Percentiles rank a stretch among this genome's conserved stretches.
Evolutionary conservation across 148 eudicot species (phyloP).

Genomic region (Rhododendron molle): DNA sequence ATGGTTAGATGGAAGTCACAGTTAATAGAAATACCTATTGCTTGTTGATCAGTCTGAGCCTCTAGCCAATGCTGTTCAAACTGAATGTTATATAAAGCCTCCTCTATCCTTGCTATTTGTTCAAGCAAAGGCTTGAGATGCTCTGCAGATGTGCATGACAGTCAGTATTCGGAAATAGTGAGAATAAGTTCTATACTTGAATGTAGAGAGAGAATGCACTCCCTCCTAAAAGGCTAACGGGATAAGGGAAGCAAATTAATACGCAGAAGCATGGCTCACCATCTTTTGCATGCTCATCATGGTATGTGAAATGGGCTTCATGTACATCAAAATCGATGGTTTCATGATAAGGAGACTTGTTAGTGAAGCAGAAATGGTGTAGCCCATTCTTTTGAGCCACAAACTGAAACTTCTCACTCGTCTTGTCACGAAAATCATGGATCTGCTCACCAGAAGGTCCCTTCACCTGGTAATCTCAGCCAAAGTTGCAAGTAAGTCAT

Average conservation of each 20-base stretch:
- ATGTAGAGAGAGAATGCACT: no score
- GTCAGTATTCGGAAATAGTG: neutral
- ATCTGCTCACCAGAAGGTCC: conserved; percentile 76
- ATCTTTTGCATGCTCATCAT: conserved; percentile 90
- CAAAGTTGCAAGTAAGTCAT: conserved; percentile 8
- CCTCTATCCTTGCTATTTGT: conserved; percentile 72
- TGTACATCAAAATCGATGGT: conserved; percentile 89
- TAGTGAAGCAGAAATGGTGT: conserved; percentile 81
- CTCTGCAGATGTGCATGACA: conserved; percentile 42
- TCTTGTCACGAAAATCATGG: conserved; percentile 44
- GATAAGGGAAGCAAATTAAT: neutral
- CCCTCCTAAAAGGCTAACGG: neutral
- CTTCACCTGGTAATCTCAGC: conserved; percentile 45
- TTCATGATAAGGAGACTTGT: conserved; percentile 90
- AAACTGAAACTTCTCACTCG: conserved; percentile 76
- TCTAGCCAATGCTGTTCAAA: conserved; percentile 96
- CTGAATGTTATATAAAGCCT: conserved; percentile 86
- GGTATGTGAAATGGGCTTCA: conserved; percentile 64
- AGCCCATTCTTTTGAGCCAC: conserved; percentile 69
- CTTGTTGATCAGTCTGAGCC: conserved; percentile 93
- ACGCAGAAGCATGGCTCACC: conserved; percentile 34
- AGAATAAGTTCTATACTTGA: neutral
- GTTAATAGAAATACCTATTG: conserved; percentile 46
- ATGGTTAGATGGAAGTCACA: neutral
- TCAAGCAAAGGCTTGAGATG: conserved; percentile 82